phyloP scores from a whole-genome alignment of 2,329 filamentous ascomycete species.

The Phialophora verrucosa region DNA sequence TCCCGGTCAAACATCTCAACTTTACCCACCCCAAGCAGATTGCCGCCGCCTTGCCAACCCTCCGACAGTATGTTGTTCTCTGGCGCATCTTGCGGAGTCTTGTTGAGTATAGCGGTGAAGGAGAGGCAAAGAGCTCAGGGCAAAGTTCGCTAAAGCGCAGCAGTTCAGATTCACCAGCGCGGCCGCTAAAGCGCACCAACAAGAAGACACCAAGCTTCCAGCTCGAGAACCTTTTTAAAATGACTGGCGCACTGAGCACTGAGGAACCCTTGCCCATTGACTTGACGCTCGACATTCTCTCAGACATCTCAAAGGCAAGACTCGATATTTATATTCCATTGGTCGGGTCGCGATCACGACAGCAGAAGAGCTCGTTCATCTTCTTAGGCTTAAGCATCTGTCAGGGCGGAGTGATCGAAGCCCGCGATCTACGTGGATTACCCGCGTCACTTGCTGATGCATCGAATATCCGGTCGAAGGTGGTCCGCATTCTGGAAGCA shows the following conservation, averaged over 20 bases:
- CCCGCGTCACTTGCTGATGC: conserved; percentile 38
- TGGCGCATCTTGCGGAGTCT: conserved; percentile 48
- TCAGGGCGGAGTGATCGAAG: conserved; percentile 49
- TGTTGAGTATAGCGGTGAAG: conserved; percentile 41
- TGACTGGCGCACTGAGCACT: background rate
- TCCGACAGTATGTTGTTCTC: conserved; percentile 53
- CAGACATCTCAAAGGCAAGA: conserved; percentile 30
- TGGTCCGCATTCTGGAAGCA: conserved; percentile 49
- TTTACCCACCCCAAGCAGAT: conserved; percentile 55
- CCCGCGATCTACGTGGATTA: conserved; percentile 48
- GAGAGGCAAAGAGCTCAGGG: conserved; percentile 23
- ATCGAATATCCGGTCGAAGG: conserved; percentile 43
- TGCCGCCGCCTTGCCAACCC: conserved; percentile 51
- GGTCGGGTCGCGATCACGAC: conserved; percentile 1
- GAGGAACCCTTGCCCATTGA: conserved; percentile 32
- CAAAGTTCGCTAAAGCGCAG: conserved; percentile 37
- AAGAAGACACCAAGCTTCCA: conserved; percentile 55
- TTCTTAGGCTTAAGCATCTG: conserved; percentile 46
- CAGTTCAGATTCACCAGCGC: conserved; percentile 27
- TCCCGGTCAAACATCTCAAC: conserved; percentile 48
- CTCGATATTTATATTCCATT: conserved; percentile 35
- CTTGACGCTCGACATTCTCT: conserved; percentile 35
- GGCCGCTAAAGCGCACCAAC: conserved; percentile 47
- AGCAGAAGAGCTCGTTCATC: conserved; percentile 23
- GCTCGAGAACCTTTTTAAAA: conserved; percentile 59